Evolutionary conservation across 371 early-diverging fungal species (phyloP).

Genomic region (Basidiobolus meristosporus): DNA sequence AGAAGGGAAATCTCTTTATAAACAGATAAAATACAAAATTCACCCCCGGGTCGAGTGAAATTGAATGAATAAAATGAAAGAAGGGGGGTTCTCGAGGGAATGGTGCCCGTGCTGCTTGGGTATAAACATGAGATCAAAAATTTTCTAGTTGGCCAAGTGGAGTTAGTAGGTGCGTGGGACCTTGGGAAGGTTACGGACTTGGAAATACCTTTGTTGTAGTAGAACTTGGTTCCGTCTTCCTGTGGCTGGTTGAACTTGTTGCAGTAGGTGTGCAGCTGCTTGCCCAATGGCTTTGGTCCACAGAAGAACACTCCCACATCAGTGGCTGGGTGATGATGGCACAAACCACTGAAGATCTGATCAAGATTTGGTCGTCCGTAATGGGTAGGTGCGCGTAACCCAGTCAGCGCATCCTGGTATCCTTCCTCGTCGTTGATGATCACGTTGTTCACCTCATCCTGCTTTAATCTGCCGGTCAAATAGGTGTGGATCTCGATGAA

Average conservation of each 20-base stretch:
- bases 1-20: no score
- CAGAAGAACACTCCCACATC: conserved; percentile 42
- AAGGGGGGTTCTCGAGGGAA: no score
- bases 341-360: conserved; percentile 27
- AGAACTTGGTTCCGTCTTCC: conserved; percentile 7
- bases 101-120: no score
- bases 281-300: conserved; percentile 30
- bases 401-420: conserved; percentile 26
- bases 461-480: conserved; percentile 37
- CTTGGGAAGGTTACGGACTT: no score
- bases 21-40: no score
- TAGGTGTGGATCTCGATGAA: conserved; percentile 55
- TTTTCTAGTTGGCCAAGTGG: no score
- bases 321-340: conserved; percentile 19
- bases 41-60: no score
- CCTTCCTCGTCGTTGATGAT: conserved; percentile 25
- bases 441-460: conserved; percentile 24
- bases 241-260: conserved; percentile 33
- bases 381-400: conserved; percentile 30
- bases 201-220: conserved; percentile 9
- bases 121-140: no score
- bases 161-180: no score
- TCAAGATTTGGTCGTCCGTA: conserved; percentile 41
- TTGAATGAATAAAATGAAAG: no score
- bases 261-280: conserved; percentile 24